phyloP scores from a whole-genome alignment of 1,284 basidiomycete genomes.

The Ustilago xerochloae region DNA sequence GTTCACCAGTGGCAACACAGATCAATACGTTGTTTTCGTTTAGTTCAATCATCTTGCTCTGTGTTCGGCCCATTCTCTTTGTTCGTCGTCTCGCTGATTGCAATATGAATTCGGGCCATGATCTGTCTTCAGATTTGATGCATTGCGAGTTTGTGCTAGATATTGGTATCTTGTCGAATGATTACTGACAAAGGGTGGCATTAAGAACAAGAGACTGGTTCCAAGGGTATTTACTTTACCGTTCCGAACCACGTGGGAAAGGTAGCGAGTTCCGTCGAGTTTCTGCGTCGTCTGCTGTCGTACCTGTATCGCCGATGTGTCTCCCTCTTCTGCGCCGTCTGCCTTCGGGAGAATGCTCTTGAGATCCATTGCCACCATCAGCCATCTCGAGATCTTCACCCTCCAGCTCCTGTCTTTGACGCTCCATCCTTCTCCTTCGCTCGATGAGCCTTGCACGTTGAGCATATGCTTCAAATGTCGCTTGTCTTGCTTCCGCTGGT shows the following conservation, averaged over 20 bases:
- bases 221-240: constrained; percentile 9
- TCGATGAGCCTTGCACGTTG: constrained; percentile 31
- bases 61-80: background rate
- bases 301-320: constrained; percentile 1
- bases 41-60: background rate
- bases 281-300: background rate
- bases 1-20: background rate
- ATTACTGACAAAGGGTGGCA: too few relatives aligned
- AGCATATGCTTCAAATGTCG: constrained; percentile 47
- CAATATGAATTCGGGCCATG: constrained; percentile 8
- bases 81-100: background rate
- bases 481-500: constrained; percentile 35
- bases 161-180: too few relatives aligned
- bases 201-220: too few relatives aligned
- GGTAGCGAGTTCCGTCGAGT: constrained; percentile 24
- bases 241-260: constrained; percentile 27
- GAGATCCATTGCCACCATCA: constrained; percentile 8
- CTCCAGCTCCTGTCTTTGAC: constrained; percentile 1
- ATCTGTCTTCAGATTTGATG: too few relatives aligned
- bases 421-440: constrained; percentile 24
- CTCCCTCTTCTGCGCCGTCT: constrained; percentile 16
- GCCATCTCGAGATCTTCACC: background rate
- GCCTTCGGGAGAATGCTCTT: constrained; percentile 10
- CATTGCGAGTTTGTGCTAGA: too few relatives aligned
- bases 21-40: constrained; percentile 25